Percentiles rank a stretch among this genome's conserved stretches.
Conservation (phyloP, 106 monocot genomes). For the Allium sativum region DNA sequence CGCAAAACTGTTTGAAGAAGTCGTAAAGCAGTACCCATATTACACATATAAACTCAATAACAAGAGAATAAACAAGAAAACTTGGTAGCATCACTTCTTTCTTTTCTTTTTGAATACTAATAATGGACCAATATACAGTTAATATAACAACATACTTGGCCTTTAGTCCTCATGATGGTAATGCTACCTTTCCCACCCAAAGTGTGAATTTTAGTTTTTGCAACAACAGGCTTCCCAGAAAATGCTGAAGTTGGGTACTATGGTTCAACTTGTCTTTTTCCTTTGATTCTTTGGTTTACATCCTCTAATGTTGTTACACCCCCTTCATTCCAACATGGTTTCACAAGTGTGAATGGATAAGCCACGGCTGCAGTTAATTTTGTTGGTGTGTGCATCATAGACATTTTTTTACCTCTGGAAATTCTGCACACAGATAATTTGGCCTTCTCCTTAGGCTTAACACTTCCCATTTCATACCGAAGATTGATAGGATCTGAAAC, state of each 20-base stretch:
- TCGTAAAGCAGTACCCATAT: too few relatives aligned
- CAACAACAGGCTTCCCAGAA: constrained; percentile 81
- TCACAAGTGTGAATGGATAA: constrained; percentile 74
- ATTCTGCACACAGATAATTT: too few relatives aligned
- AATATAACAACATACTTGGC: too few relatives aligned
- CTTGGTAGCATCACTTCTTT: too few relatives aligned
- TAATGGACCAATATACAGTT: too few relatives aligned
- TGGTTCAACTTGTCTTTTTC: constrained; percentile 29
- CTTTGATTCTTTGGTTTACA: constrained; percentile 64
- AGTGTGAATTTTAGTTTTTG: constrained; percentile 68
- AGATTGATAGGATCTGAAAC: too few relatives aligned
- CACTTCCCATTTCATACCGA: too few relatives aligned
- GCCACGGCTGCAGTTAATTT: constrained; percentile 58
- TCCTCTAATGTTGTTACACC: constrained; percentile 67
- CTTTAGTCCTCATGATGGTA: constrained; percentile 80
- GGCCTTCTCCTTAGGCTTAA: too few relatives aligned
- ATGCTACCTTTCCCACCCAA: constrained; percentile 90
- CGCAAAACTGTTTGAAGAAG: too few relatives aligned
- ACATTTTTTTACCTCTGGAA: constrained; percentile 55
- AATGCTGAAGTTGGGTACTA: constrained; percentile 40
- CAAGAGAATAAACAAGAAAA: too few relatives aligned
- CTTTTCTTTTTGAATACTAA: too few relatives aligned
- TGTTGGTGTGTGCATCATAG: constrained; percentile 26
- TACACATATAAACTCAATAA: too few relatives aligned
- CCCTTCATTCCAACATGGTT: constrained; percentile 66